phyloP scores from a whole-genome alignment of 1,284 basidiomycete species.

The Hypsizygus ulmarius region DNA sequence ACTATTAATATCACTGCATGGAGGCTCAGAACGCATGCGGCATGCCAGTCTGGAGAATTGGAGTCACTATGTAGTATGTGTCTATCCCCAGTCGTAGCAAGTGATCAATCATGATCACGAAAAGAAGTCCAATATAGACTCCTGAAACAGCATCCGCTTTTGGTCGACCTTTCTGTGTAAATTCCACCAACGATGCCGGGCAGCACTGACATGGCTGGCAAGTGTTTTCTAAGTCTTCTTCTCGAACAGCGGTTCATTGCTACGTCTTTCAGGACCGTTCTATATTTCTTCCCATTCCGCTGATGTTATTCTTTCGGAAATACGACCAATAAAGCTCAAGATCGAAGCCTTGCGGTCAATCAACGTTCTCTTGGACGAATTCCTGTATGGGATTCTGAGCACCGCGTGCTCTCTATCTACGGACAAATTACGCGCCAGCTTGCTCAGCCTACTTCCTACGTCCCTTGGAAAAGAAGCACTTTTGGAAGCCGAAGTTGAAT shows the following conservation, averaged over 20 bases:
- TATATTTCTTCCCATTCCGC: slow-evolving; percentile 82
- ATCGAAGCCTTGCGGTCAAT: slow-evolving; percentile 71
- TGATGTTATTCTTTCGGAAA: slow-evolving; percentile 86
- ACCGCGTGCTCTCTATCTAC: slow-evolving; percentile 75
- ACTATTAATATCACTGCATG: no score
- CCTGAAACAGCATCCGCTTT: slow-evolving; percentile 13
- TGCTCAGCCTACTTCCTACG: slow-evolving; percentile 74
- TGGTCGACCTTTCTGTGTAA: neutral
- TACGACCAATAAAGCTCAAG: slow-evolving; percentile 84
- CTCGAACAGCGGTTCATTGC: neutral
- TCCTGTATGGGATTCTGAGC: slow-evolving; percentile 72
- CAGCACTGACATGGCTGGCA: slow-evolving; percentile 34
- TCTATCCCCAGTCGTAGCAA: neutral
- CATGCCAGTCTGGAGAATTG: no score
- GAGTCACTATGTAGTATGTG: no score
- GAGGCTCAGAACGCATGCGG: no score
- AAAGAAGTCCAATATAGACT: neutral
- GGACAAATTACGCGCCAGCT: slow-evolving; percentile 68
- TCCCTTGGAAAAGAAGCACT: slow-evolving; percentile 84
- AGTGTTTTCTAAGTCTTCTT: slow-evolving; percentile 16
- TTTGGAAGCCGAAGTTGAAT: slow-evolving; percentile 89
- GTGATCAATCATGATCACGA: neutral
- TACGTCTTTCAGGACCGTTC: slow-evolving; percentile 44
- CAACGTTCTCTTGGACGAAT: slow-evolving; percentile 87
- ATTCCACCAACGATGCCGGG: slow-evolving; percentile 31